A percentile compares a stretch with the other conserved stretches of the same genome.
These are phyloP conservation scores for Dioszegia crocea DNA, from an alignment of 768 basidiomycete species.

Conservation along the genomic window DNA sequence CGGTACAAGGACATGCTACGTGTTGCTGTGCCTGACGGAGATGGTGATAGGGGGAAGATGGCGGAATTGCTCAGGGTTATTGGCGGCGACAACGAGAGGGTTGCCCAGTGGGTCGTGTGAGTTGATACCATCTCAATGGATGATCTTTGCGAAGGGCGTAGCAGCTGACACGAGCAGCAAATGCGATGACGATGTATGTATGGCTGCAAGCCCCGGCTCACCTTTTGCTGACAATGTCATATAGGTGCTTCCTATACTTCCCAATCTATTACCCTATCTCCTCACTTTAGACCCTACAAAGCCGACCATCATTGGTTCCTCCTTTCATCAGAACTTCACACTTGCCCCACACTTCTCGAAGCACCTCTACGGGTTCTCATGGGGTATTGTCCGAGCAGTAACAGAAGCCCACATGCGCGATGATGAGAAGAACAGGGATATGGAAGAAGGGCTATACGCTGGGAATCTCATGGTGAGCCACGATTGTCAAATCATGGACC, in stretches of 20 bases:
- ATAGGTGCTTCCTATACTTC: constrained; percentile 31
- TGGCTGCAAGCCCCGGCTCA: no score
- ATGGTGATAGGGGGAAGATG: constrained; percentile 35
- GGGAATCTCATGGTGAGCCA: neutral
- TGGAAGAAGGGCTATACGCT: neutral
- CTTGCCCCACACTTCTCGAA: constrained; percentile 31
- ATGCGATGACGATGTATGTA: constrained; percentile 32
- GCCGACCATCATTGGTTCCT: constrained; percentile 34
- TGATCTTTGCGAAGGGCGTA: no score
- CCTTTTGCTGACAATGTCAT: neutral
- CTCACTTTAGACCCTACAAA: constrained; percentile 15
- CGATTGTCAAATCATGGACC: no score
- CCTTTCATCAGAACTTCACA: constrained; percentile 14
- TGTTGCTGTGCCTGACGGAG: constrained; percentile 17
- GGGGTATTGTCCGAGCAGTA: constrained; percentile 22
- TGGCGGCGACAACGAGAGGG: constrained; percentile 21
- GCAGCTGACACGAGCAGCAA: constrained; percentile 12
- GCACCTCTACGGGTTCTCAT: constrained; percentile 37
- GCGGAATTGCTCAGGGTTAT: constrained; percentile 32
- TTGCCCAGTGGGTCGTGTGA: constrained; percentile 31
- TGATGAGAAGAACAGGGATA: constrained; percentile 3
- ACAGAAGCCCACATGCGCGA: neutral
- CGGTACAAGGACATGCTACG: constrained; percentile 24
- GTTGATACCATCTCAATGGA: neutral
- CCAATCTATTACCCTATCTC: constrained; percentile 30